Base-by-base conservation (phyloP, 2,329 filamentous ascomycete genomes). In the Xylariaceae sp. region DNA sequence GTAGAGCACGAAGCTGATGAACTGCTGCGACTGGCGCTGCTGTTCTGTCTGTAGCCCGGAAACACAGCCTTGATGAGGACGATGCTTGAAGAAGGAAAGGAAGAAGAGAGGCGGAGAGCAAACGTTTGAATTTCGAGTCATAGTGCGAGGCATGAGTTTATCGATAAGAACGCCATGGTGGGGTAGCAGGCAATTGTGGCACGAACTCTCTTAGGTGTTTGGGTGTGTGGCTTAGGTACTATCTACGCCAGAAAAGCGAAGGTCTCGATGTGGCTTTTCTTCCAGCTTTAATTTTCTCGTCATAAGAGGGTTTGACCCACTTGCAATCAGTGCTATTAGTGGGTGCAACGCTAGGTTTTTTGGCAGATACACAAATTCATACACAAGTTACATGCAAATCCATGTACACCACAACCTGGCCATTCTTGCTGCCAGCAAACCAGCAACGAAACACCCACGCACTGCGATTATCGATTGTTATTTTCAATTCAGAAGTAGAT, bases 11-110 rank as follows among this genome's bases (percentile, higher is more conserved):
- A 46, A 53, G 60, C 48, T n/a, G 55, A 49, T 56, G 72, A 76
- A 73, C 73, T 69, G 67, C 67, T 70, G 70, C 73, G 70, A 67
- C 65, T 23, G 31, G 50, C 71, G 73, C 72, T 71, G 65, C 70
- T 67, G 81, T 80, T 91, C 83, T 79, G 84, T 86, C 85, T 90
- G 89, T 88, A 89, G 90, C 90, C 93, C 92, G 91, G 90, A 93
- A 93, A 93, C 89, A 89, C 90, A 90, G 90, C 91, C 84, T 91
- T 93, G 88, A 86, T 83, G 85, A 89, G 89, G 89, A 87, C 87
- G 89, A 85, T 87, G 86, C 87, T 90, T 89, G 80, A 63, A 67
- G 75, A 75, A 73, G 72, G 74, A 71, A 76, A 76, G 70, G 16
- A 29, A 69, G 41, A 49, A 19, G 41, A 45, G 36, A 56, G 39